These are phyloP conservation scores for Bauhinia variegata DNA, from an alignment of 306 rosid species.

Conservation along the genomic window DNA sequence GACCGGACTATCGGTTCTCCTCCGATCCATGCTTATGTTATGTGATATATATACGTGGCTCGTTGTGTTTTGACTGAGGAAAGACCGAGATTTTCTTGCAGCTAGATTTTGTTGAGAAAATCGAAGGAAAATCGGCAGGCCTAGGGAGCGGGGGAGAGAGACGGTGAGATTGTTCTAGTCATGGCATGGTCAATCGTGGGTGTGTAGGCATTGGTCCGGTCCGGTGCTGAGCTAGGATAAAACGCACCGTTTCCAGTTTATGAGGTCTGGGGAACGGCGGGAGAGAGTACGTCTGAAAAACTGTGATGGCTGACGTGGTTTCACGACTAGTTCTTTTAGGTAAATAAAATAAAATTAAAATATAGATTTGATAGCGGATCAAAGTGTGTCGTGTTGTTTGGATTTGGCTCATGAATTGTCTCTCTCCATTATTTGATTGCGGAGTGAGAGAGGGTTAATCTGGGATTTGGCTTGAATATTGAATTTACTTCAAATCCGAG, in stretches of 20 bases:
- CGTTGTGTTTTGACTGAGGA: neutral
- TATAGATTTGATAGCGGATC: conserved; percentile 10
- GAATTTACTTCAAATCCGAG: no score
- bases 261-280: neutral
- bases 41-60: neutral
- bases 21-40: conserved; percentile 67
- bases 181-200: conserved; percentile 23
- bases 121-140: conserved; percentile 32
- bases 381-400: conserved; percentile 9
- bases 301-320: neutral
- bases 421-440: no score
- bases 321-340: neutral
- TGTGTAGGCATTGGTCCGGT: neutral
- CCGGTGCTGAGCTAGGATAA: no score
- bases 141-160: conserved; percentile 15
- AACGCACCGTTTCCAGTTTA: no score
- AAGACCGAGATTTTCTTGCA: conserved; percentile 40
- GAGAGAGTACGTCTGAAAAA: neutral
- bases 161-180: conserved; percentile 14
- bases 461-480: no score
- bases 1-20: conserved; percentile 73
- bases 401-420: no score
- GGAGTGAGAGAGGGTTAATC: no score
- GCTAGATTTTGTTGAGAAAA: conserved; percentile 52
- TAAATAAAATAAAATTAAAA: no score